Evolutionary conservation across 2,329 filamentous ascomycete species (phyloP).

Genomic region (Neonectria punicea): DNA sequence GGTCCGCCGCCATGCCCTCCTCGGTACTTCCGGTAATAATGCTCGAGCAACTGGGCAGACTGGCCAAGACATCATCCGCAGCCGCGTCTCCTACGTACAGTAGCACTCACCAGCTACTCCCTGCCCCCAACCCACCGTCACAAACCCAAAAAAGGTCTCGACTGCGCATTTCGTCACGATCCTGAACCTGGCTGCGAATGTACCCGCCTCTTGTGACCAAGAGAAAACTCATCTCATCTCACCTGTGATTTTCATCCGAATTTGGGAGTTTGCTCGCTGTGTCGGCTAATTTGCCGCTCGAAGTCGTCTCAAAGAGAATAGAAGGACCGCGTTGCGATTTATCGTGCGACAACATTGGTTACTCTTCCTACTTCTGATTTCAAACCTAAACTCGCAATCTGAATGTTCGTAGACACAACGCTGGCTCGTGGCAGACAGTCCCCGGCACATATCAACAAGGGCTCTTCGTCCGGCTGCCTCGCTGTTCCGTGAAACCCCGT

Average conservation of each 20-base stretch:
- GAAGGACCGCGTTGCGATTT: not conserved
- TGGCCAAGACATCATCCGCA: slow-evolving; percentile 14
- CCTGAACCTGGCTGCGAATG: slow-evolving; percentile 10
- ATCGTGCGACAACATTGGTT: not conserved
- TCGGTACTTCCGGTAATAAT: slow-evolving; percentile 16
- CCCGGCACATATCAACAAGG: slow-evolving; percentile 7
- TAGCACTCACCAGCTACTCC: not conserved
- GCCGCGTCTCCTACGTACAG: slow-evolving; percentile 1
- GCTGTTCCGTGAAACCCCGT: slow-evolving; percentile 4
- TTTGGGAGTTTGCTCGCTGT: slow-evolving; percentile 3
- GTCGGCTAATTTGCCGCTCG: not conserved
- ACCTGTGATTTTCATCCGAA: not conserved
- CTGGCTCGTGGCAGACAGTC: not conserved
- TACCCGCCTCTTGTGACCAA: slow-evolving; percentile 5
- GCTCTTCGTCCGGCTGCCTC: not conserved
- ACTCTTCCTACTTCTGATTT: not conserved
- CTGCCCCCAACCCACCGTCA: slow-evolving; percentile 16
- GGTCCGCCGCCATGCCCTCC: slow-evolving; percentile 14
- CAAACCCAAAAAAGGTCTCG: slow-evolving; percentile 11
- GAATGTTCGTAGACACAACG: not conserved
- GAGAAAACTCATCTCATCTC: not conserved
- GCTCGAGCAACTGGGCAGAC: slow-evolving; percentile 4
- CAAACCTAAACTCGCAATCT: not conserved
- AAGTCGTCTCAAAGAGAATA: not conserved
- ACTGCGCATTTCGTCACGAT: slow-evolving; percentile 25